Percentiles rank a stretch among this genome's conserved stretches.
These are phyloP conservation scores for Saccharomycopsis sp. DNA, from an alignment of 805 yeast genomes.

Conservation along the genomic window DNA sequence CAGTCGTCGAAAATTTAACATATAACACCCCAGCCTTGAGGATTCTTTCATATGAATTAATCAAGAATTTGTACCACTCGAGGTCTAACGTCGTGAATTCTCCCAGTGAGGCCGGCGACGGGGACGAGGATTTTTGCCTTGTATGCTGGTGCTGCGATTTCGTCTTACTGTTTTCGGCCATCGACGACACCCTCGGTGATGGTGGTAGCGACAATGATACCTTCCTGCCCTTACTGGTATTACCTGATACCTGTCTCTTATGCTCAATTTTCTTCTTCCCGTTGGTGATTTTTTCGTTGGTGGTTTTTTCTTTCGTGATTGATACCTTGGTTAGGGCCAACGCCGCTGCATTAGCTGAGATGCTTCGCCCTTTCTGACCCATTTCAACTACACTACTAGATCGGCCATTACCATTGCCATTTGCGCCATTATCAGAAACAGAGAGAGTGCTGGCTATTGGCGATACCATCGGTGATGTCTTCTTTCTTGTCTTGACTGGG, in stretches of 20 bases:
- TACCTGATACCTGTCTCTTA: background rate
- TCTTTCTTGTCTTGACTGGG: background rate
- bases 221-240: background rate
- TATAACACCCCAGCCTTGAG: slow-evolving; percentile 42
- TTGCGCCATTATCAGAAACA: background rate
- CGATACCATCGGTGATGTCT: background rate
- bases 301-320: background rate
- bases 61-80: slow-evolving; percentile 42
- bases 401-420: background rate
- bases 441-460: background rate
- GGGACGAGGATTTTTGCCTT: no score
- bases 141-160: background rate
- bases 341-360: slow-evolving; percentile 20
- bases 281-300: background rate
- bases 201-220: background rate
- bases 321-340: slow-evolving; percentile 11
- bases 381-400: background rate
- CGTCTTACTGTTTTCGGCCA: background rate
- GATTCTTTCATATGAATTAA: slow-evolving; percentile 44
- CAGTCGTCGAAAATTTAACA: slow-evolving; percentile 35
- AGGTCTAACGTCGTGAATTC: slow-evolving; percentile 30
- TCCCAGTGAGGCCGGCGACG: background rate
- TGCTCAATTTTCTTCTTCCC: background rate
- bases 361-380: background rate
- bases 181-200: background rate